Evolutionary conservation across 108 stramenopile species (phyloP).

Genomic region (Conticribra guillardii): DNA sequence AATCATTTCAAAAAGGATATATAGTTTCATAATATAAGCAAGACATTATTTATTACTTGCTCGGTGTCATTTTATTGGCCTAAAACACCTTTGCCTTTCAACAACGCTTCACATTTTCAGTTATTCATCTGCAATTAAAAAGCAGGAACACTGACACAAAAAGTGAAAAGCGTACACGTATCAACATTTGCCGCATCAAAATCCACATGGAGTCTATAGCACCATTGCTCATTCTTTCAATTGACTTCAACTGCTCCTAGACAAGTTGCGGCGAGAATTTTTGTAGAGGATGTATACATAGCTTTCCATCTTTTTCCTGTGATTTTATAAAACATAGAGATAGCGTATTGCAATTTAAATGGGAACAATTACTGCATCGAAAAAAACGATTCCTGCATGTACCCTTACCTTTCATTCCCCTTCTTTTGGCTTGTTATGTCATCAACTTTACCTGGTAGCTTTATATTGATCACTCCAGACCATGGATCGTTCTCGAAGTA

Average conservation of each 20-base stretch:
- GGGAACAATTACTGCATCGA: neutral
- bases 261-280: conserved; percentile 2
- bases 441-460: conserved; percentile 27
- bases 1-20: conserved; percentile 34
- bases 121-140: no score
- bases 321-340: neutral
- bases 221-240: neutral
- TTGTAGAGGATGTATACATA: conserved; percentile 54
- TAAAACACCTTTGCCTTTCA: no score
- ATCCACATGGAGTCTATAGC: neutral
- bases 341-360: no score
- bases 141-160: no score
- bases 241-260: neutral
- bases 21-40: neutral
- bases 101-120: no score
- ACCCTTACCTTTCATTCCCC: conserved; percentile 32
- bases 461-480: conserved; percentile 47
- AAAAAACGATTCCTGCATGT: neutral
- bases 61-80: no score
- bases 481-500: conserved; percentile 72
- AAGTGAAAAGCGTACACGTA: no score
- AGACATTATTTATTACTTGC: no score
- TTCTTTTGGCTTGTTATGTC: conserved; percentile 17
- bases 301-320: conserved; percentile 33
- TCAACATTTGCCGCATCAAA: no score